Conservation (phyloP, 495 filamentous ascomycete species). For the Lasiosphaeriaceae sp. region DNA sequence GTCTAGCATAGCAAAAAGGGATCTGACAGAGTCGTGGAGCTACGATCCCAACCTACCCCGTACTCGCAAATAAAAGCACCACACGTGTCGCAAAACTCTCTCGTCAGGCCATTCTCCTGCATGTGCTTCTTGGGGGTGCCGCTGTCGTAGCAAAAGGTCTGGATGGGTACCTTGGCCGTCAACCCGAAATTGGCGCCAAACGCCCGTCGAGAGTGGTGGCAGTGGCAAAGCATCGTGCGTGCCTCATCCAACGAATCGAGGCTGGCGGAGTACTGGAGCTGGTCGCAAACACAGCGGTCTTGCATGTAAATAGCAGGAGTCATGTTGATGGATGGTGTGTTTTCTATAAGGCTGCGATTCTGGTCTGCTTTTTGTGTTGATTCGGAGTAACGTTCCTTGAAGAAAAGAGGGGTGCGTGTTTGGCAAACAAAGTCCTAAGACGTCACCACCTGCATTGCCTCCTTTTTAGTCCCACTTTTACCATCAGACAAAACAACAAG, state of each 20-base stretch:
- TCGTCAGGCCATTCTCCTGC: constrained; percentile 26
- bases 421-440: too few relatives aligned
- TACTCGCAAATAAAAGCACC: constrained; percentile 63
- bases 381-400: too few relatives aligned
- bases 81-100: constrained; percentile 63
- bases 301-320: constrained; percentile 16
- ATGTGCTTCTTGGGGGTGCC: constrained; percentile 19
- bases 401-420: too few relatives aligned
- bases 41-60: constrained; percentile 39
- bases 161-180: constrained; percentile 51
- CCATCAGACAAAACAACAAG: too few relatives aligned
- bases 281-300: constrained; percentile 20
- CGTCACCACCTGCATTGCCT: too few relatives aligned
- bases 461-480: too few relatives aligned
- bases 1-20: background rate
- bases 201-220: constrained; percentile 58
- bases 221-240: constrained; percentile 63
- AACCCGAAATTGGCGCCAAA: constrained; percentile 62
- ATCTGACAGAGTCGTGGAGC: background rate
- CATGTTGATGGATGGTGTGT: constrained; percentile 1
- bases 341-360: too few relatives aligned
- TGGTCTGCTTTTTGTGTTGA: too few relatives aligned
- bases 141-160: constrained; percentile 17
- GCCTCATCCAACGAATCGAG: constrained; percentile 36
- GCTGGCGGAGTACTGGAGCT: constrained; percentile 16